Base-by-base conservation (phyloP, 768 basidiomycete species). In the Xerocomellus intermedius region DNA sequence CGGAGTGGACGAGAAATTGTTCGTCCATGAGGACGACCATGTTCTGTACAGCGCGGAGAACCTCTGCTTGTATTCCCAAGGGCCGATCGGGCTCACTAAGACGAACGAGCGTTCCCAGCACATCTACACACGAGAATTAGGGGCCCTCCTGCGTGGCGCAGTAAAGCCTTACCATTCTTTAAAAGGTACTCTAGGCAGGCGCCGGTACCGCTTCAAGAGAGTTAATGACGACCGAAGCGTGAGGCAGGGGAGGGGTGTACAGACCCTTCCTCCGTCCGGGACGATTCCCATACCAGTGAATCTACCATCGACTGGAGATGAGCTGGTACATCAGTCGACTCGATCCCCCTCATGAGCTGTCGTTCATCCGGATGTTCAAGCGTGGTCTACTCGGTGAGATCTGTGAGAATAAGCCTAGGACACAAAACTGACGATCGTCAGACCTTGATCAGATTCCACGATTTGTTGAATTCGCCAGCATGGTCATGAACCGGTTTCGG, bases 21-120 rank as follows among this genome's bases (percentile, higher is more conserved):
- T 97, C 94, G 57, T 97, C 94, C 52, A 98, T 79, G 14, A 93
- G 81, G 8, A 94, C 84, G 13, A 98, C 87, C 81, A 97, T 90
- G 62, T 93, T 93, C 62, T 91, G 90, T 14, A 95, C 89, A 2
- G 89, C 80, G 26, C 86, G 82, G 33, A 98, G 78, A 13, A 96
- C 91, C 67, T 94, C 90, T 39, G 87, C 91, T 68, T 95, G 91
- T 59, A 94, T 87, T n/a, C 94, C 96, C 39, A 83, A 82, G 1
- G 93, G 94, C 24, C 89, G 79, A 69, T 98, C 94, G 1, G 81
- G 70, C 65, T 94, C 89, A 64, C 91, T 93, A 26, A 95, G 82
- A 57, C 84, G 83, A 55, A 95, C 96, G 10, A 98, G 85, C 2
- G 83, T 84, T 1, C 86, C 85, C 24, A 98, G 76, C 2, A 96